Evolutionary conservation across 495 filamentous ascomycete genomes (phyloP), one percentile per base, ranked within the genome.

Genomic region (Penicillium coffeae): DNA sequence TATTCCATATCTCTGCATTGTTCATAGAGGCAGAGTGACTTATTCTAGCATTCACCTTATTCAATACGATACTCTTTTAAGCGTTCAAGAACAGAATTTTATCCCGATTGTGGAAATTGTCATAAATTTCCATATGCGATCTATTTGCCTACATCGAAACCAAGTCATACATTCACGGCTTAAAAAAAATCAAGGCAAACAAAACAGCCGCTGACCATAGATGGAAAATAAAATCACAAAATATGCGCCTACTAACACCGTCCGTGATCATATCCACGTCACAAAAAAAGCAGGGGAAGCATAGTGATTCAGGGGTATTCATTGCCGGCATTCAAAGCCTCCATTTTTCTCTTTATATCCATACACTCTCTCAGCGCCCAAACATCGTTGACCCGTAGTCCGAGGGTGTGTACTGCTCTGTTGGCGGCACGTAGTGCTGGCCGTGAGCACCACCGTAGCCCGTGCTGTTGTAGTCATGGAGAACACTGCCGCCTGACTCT

Each of bases 361-460:
- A 67, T 33, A 58, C 52, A 19, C 59, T 57, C 46, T 66, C 4
- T 45, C 21, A 15, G 22, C 22, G 69, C 34, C 60, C 60, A 25
- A 60, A 52, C 35, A 52, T 52, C 15, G 55, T 51, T 2, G 55
- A 54, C 22, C 48, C 56, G 21, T 58, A 65, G 6, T 65, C 60
- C 13, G 58, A 57, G 14, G 60, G 55, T 2, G 58, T 48, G 37
- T 60, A 60, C 3, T 63, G 58, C 15, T 41, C 50, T 1, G 63
- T 52, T 6, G 60, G 56, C 12, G 61, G 51, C 14, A 35, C 52
- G 16, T 73, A 71, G 48, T 73, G 71, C 55, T 72, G 68, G 0
- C 68, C 72, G 38, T 74, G 67, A 12, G 71, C 65, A 25, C 70
- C 68, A 14, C 73, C 71, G 43, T 79, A 77, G 53, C 66, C 63